Percentiles rank a stretch among this genome's conserved stretches.
Conservation (phyloP, 2,329 filamentous ascomycete species). For the Purpureocillium lavendulum region DNA sequence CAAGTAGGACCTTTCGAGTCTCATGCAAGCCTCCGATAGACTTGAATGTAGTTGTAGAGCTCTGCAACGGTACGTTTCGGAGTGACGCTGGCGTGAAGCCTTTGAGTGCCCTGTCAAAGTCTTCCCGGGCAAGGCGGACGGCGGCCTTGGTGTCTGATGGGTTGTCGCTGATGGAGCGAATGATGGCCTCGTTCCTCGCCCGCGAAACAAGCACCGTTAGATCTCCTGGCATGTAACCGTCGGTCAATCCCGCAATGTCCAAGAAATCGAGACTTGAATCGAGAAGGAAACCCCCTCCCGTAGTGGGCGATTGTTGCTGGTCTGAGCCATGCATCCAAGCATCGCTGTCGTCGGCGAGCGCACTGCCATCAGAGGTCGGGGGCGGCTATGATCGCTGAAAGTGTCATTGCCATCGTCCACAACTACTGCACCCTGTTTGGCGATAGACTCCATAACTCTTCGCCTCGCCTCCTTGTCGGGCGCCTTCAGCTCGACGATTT, state of each 20-base stretch:
- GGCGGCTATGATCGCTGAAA: conserved; percentile 42
- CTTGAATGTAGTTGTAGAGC: conserved; percentile 84
- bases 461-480: conserved; percentile 86
- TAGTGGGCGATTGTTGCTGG: conserved; percentile 31
- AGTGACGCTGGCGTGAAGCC: conserved; percentile 94
- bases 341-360: conserved; percentile 42
- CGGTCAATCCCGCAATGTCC: conserved; percentile 86
- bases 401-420: conserved; percentile 27
- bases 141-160: conserved; percentile 35
- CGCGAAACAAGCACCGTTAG: conserved; percentile 77
- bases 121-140: conserved; percentile 59
- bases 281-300: conserved; percentile 55
- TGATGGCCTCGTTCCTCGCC: conserved; percentile 85
- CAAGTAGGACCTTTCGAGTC: conserved; percentile 83
- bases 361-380: conserved; percentile 46
- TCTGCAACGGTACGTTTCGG: conserved; percentile 88
- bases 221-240: conserved; percentile 97
- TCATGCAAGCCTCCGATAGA: conserved; percentile 82
- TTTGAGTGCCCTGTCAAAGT: conserved; percentile 78
- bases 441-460: conserved; percentile 74
- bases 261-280: conserved; percentile 78
- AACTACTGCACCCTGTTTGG: conserved; percentile 42
- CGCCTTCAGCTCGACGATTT: conserved; percentile 82
- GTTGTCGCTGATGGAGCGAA: conserved; percentile 61
- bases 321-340: conserved; percentile 73